Conservation (phyloP, 164 flowering plant species). For the Magnolia kwangsiensis region DNA sequence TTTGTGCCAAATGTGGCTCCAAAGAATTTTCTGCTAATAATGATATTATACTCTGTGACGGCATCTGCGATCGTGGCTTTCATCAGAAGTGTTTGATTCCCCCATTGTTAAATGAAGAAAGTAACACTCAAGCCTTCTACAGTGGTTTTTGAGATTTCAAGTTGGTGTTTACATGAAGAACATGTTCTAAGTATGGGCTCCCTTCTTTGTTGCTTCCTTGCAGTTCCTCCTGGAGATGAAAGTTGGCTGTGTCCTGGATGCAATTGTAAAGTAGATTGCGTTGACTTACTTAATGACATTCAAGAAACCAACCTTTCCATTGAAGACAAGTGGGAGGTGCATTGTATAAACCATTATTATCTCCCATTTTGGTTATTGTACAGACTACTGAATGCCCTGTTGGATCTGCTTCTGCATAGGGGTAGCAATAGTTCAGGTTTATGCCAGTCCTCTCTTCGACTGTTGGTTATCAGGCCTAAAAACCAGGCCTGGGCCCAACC, state of each 20-base stretch:
- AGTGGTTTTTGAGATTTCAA: background rate
- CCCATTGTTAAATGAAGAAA: conserved; percentile 72
- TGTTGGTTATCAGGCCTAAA: no score
- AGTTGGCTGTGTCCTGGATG: conserved; percentile 98
- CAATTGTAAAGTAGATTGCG: conserved; percentile 88
- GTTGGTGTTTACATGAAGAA: conserved; percentile 3
- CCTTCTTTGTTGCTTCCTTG: conserved; percentile 10
- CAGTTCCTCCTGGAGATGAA: conserved; percentile 95
- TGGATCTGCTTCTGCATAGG: no score
- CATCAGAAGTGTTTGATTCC: conserved; percentile 92
- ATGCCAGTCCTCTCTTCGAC: no score
- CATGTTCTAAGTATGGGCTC: conserved; percentile 5
- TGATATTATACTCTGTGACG: conserved; percentile 96
- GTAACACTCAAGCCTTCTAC: conserved; percentile 38
- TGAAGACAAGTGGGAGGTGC: conserved; percentile 86
- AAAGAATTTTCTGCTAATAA: conserved; percentile 63
- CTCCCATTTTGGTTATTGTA: background rate
- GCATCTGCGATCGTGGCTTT: conserved; percentile 92
- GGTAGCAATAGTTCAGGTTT: no score
- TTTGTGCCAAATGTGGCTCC: conserved; percentile 90
- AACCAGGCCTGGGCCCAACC: no score
- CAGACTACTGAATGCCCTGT: no score
- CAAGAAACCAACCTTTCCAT: conserved; percentile 58
- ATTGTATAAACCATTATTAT: background rate
- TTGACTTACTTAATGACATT: conserved; percentile 65